phyloP scores from a whole-genome alignment of 805 yeast species.

The baker's yeast (Saccharomyces cerevisiae) region DNA sequence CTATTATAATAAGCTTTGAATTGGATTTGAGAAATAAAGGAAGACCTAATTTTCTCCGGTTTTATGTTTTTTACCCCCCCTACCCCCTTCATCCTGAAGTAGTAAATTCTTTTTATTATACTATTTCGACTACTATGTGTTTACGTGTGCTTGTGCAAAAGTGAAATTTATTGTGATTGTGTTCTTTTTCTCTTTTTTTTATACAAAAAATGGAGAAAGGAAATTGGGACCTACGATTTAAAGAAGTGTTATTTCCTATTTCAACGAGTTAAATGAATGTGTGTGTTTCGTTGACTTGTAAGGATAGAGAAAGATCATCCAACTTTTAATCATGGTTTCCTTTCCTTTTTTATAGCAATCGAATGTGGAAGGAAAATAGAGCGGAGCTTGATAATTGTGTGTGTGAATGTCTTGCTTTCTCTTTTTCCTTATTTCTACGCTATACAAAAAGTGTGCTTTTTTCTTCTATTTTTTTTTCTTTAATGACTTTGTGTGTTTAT shows the following conservation, averaged over 20 bases:
- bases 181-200: background rate
- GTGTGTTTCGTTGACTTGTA: background rate
- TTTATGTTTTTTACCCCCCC: background rate
- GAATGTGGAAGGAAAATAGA: background rate
- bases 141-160: background rate
- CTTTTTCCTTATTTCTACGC: background rate
- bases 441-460: background rate
- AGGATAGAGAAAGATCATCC: background rate
- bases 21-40: conserved; percentile 1
- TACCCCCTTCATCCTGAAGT: background rate
- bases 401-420: background rate
- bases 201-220: background rate
- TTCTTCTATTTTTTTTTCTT: background rate
- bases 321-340: background rate
- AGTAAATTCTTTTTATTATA: conserved; percentile 1
- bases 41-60: background rate
- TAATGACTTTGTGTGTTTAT: background rate
- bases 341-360: background rate
- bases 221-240: background rate
- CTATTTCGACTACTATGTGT: conserved; percentile 3
- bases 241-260: background rate
- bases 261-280: background rate
- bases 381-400: background rate
- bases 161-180: background rate
- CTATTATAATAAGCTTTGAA: conserved; percentile 28